Evolutionary conservation across 768 basidiomycete species (phyloP).

Genomic region (Tricholomella constricta): DNA sequence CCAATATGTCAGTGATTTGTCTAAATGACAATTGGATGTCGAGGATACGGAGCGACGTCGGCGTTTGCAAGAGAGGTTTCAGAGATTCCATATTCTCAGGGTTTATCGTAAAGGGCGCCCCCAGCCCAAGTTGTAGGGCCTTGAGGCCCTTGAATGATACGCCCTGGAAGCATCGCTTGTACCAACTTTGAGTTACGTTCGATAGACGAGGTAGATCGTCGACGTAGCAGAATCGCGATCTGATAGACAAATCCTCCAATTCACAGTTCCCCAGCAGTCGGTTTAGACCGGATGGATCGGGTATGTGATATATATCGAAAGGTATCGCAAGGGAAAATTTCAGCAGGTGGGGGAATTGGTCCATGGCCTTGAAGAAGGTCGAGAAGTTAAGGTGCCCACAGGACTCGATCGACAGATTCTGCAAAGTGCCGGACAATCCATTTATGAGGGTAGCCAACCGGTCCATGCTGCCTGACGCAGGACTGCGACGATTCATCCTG

Average conservation of each 20-base stretch:
- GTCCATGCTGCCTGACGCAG: background rate
- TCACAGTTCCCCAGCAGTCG: constrained; percentile 21
- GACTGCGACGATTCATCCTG: background rate
- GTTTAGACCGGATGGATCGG: constrained; percentile 18
- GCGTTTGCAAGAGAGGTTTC: background rate
- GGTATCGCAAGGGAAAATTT: constrained; percentile 22
- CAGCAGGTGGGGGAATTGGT: constrained; percentile 17
- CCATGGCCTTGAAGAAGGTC: constrained; percentile 19
- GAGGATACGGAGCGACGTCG: constrained; percentile 23
- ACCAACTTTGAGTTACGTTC: background rate
- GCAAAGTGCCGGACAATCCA: background rate
- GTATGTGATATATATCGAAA: constrained; percentile 23
- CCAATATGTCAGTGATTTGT: constrained; percentile 20
- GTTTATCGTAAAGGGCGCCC: background rate
- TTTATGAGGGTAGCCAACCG: background rate
- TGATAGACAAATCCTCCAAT: constrained; percentile 15
- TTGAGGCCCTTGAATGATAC: constrained; percentile 5
- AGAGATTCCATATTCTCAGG: background rate
- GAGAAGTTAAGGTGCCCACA: constrained; percentile 22
- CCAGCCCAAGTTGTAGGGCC: constrained; percentile 1
- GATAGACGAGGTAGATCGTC: no score
- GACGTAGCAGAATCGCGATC: constrained; percentile 20
- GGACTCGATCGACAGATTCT: constrained; percentile 22
- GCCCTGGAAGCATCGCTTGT: constrained; percentile 9
- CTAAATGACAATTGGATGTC: constrained; percentile 21